Evolutionary conservation across 306 rosid species (phyloP).

Genomic region (Biancaea sappan): DNA sequence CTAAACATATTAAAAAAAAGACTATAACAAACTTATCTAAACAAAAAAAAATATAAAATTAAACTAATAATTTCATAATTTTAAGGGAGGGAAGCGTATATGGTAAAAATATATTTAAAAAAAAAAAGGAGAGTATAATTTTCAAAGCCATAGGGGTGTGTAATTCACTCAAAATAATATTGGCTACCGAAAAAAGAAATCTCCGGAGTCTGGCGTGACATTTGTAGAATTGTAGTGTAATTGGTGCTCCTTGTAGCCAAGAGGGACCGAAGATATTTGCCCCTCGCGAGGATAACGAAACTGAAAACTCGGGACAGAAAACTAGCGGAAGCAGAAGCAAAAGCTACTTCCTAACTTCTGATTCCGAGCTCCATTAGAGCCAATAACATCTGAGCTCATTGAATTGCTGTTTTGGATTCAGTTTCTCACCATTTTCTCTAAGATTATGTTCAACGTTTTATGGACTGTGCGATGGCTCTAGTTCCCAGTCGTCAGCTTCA

Average conservation of each 20-base stretch:
- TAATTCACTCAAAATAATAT: no score
- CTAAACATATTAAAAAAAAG: no score
- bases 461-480: conserved; percentile 52
- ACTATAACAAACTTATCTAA: no score
- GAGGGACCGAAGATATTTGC: neutral
- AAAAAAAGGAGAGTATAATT: no score
- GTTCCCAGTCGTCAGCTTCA: conserved; percentile 72
- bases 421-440: neutral
- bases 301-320: neutral
- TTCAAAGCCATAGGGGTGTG: no score
- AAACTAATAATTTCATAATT: no score
- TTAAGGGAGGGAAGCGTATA: no score
- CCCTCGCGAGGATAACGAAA: neutral
- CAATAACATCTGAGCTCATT: neutral
- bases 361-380: neutral
- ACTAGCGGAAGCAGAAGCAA: neutral
- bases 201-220: neutral
- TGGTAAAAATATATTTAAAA: no score
- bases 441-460: neutral
- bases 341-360: neutral
- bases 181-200: no score
- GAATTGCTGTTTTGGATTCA: neutral
- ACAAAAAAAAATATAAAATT: no score
- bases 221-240: no score
- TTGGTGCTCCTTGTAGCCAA: neutral